A percentile compares a stretch with the other conserved stretches of the same genome.
phyloP scores from a whole-genome alignment of 2,329 filamentous ascomycete species.

The Xylariales sp. region DNA sequence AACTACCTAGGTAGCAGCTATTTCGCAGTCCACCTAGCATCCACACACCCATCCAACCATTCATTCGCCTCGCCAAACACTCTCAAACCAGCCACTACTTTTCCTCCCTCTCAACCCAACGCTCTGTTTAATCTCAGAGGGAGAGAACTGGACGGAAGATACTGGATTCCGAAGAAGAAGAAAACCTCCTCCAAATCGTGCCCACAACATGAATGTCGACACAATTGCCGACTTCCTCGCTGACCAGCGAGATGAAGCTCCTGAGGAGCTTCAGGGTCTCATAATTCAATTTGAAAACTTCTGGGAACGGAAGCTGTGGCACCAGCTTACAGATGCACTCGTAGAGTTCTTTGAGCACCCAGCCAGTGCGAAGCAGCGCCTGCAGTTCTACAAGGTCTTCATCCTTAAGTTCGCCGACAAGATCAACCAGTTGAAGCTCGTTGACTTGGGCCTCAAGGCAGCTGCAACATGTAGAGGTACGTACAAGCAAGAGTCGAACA shows the following conservation, averaged over 20 bases:
- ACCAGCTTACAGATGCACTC: slow-evolving; percentile 89
- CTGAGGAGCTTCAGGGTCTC: slow-evolving; percentile 80
- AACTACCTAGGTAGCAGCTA: no score
- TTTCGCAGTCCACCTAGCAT: no score
- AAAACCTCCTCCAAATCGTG: no score
- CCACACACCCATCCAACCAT: no score
- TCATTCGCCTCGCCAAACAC: no score
- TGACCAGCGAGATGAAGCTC: slow-evolving; percentile 82
- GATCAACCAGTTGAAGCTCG: slow-evolving; percentile 98
- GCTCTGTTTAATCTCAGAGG: no score
- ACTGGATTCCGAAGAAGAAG: no score
- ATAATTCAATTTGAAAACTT: slow-evolving; percentile 92
- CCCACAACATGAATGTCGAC: slow-evolving; percentile 69
- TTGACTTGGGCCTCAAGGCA: slow-evolving; percentile 82
- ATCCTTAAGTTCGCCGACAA: slow-evolving; percentile 95
- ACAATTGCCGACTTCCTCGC: slow-evolving; percentile 88
- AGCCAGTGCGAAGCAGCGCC: slow-evolving; percentile 76
- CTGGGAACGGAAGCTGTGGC: slow-evolving; percentile 99
- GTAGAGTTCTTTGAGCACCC: slow-evolving; percentile 83
- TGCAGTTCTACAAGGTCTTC: slow-evolving; percentile 91
- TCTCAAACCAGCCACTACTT: no score
- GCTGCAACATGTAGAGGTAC: slow-evolving; percentile 78
- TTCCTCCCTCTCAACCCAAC: no score
- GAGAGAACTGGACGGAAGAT: no score
- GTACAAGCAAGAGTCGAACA: slow-evolving; percentile 10